Conservation (phyloP, 176 grass and related monocot species). For the Pharus latifolius region DNA sequence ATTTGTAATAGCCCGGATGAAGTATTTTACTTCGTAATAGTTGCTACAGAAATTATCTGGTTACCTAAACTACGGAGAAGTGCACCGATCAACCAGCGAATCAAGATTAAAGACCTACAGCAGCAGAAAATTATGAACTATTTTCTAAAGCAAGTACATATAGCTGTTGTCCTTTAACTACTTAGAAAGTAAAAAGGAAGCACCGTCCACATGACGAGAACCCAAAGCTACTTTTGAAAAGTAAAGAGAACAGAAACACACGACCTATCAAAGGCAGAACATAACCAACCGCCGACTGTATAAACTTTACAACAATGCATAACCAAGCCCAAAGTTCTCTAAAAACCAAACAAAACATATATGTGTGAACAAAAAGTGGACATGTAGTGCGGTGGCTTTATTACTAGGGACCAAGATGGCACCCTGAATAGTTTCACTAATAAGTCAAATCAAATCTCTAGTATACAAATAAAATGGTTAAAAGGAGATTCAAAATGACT, state of each 20-base stretch:
- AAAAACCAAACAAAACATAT: neutral
- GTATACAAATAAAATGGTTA: conserved; percentile 42
- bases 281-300: neutral
- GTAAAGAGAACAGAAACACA: neutral
- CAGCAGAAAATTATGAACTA: neutral
- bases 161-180: neutral
- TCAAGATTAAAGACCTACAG: neutral
- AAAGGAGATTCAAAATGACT: conserved; percentile 23
- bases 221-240: conserved; percentile 20
- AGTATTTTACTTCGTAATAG: neutral
- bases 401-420: conserved; percentile 31
- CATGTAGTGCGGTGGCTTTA: conserved; percentile 37
- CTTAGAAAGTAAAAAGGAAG: neutral
- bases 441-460: conserved; percentile 33
- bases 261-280: neutral
- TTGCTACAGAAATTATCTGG: neutral
- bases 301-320: conserved; percentile 10
- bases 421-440: conserved; percentile 27
- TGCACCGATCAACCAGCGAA: neutral
- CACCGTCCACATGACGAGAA: neutral
- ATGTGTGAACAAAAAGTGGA: neutral
- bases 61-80: neutral
- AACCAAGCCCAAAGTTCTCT: conserved; percentile 8
- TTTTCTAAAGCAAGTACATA: neutral
- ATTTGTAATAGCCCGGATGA: too few species aligned